Evolutionary conservation across 257 asterid genomes (phyloP), one percentile per base, ranked within the genome.

Genomic region (Eustoma russellianum): DNA sequence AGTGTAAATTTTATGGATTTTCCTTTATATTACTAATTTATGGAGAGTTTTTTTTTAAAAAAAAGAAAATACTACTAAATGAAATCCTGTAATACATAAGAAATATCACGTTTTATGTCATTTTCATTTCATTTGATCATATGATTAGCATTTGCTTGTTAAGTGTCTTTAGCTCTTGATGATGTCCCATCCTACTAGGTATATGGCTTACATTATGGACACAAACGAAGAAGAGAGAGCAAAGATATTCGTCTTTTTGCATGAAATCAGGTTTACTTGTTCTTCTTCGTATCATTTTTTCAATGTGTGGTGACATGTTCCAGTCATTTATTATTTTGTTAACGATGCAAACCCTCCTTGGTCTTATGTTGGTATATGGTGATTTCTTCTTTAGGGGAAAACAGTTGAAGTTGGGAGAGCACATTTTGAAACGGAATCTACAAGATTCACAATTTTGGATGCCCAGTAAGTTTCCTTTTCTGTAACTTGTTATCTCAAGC

Each of bases 361-460:
- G 51, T 52, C 45, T 38, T 11, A 38, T 38, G 43, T 11, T 38
- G 43, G 5, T 38, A 7, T 38, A 15, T 61, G 16, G 50, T 30
- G 3, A 12, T 60, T 72, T 43, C 33, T 38, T 13, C 53, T 61
- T 34, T 48, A 87, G 98, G 98, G 98, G 15, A 91, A 71, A 80
- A 91, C 98, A 13, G 95, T 91, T 72, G 98, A 91, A 75, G 98
- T 91, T 52, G 98, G 98, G 45, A 76, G 97, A 67, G 98, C 97
- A n/a, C 94, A 83, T 67, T 91, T 91, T 70, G 97, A 87, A 83
- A 91, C 98, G 56, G 97, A 85, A 70, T 73, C 93, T 5, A 71
- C 97, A 51, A 80, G 98, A 71, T 88, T 91, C 66, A 91, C 98
- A 10, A 91, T 91, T 70, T 71, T 91, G 83, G 98, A 91, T 88